A percentile compares a stretch with the other conserved stretches of the same genome.
phyloP scores from a whole-genome alignment of 176 grass and related monocot genomes.

The Zizania latifolia region DNA sequence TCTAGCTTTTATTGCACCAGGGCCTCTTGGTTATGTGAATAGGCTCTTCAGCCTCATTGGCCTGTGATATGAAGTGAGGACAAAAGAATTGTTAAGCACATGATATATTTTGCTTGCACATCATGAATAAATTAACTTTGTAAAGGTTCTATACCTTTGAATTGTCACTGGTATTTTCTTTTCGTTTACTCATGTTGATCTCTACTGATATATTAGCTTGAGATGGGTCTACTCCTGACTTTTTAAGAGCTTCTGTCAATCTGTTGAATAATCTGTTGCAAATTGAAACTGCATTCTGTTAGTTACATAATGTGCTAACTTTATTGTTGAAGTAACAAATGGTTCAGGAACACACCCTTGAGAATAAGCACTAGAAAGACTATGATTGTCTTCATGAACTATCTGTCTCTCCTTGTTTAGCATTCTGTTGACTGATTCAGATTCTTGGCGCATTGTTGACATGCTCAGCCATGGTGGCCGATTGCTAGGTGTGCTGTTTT shows the following conservation, averaged over 20 bases:
- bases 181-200: slow-evolving; percentile 48
- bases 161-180: slow-evolving; percentile 6
- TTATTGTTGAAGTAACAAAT: neutral
- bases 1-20: slow-evolving; percentile 25
- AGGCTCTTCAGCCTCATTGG: slow-evolving; percentile 32
- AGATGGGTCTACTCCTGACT: slow-evolving; percentile 60
- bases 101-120: neutral
- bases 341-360: slow-evolving; percentile 40
- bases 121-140: neutral
- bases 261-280: slow-evolving; percentile 42
- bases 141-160: slow-evolving; percentile 35
- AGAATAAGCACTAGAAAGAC: slow-evolving; percentile 59
- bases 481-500: slow-evolving; percentile 21
- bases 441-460: slow-evolving; percentile 21
- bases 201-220: slow-evolving; percentile 62
- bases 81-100: neutral
- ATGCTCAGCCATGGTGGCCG: slow-evolving; percentile 43
- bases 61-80: slow-evolving; percentile 17
- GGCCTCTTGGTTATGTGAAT: slow-evolving; percentile 43
- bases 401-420: slow-evolving; percentile 28
- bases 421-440: slow-evolving; percentile 13
- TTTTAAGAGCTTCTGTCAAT: slow-evolving; percentile 48
- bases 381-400: slow-evolving; percentile 10
- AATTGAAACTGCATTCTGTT: neutral
- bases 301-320: neutral